A percentile compares a stretch with the other conserved stretches of the same genome.
phyloP scores from a whole-genome alignment of 2,329 filamentous ascomycete genomes.

The Nemania bipapillata region DNA sequence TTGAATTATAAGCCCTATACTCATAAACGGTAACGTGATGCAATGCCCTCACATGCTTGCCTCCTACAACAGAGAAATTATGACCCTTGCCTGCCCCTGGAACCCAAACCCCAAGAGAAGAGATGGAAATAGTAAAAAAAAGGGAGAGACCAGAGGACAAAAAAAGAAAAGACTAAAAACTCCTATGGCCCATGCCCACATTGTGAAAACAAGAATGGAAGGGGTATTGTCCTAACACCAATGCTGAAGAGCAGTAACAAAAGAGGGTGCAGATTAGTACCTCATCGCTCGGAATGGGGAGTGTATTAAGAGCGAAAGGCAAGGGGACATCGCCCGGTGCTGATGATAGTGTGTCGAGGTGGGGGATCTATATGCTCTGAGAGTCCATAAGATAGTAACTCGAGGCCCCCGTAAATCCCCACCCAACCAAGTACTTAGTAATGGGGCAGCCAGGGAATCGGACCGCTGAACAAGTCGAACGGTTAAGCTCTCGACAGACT shows the following conservation, averaged over 20 bases:
- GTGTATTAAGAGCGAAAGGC: slow-evolving; percentile 18
- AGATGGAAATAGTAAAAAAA: no score
- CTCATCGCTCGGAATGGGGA: slow-evolving; percentile 8
- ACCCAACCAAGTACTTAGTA: not conserved
- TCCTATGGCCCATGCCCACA: slow-evolving; percentile 39
- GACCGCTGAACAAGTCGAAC: not conserved
- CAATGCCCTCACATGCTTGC: slow-evolving; percentile 12
- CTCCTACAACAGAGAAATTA: slow-evolving; percentile 15
- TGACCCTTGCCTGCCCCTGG: slow-evolving; percentile 13
- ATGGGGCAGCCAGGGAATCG: slow-evolving; percentile 1
- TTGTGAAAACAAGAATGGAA: slow-evolving; percentile 22
- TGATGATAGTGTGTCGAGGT: slow-evolving; percentile 7
- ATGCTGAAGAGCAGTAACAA: slow-evolving; percentile 38
- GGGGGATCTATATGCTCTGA: not conserved
- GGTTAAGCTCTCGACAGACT: slow-evolving; percentile 1
- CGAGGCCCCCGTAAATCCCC: not conserved
- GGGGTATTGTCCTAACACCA: slow-evolving; percentile 46
- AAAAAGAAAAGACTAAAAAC: slow-evolving; percentile 24
- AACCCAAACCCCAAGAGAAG: slow-evolving; percentile 1
- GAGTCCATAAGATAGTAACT: not conserved
- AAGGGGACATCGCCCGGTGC: slow-evolving; percentile 1
- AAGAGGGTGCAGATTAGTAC: slow-evolving; percentile 21
- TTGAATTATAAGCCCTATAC: slow-evolving; percentile 23
- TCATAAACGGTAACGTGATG: slow-evolving; percentile 30
- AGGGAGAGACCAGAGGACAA: no score